phyloP scores from a whole-genome alignment of 257 asterid genomes.

The Solanum etuberosum region DNA sequence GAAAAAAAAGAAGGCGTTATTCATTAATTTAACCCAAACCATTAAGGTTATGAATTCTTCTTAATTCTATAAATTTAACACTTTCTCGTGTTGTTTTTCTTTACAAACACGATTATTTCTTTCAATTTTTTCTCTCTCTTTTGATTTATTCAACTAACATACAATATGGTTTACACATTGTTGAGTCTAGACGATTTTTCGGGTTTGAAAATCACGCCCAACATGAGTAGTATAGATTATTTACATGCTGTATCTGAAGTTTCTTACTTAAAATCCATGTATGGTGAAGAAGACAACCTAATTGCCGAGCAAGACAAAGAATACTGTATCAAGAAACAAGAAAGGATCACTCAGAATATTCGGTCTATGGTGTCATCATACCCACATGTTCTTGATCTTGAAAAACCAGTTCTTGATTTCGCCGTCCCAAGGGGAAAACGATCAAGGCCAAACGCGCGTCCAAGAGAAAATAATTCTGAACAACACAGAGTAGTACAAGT shows the following conservation, averaged over 20 bases:
- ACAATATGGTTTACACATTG: background rate
- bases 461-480: background rate
- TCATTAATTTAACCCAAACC: background rate
- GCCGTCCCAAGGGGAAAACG: background rate
- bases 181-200: background rate
- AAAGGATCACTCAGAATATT: background rate
- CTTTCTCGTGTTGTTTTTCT: background rate
- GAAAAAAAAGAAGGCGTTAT: too few relatives aligned
- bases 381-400: background rate
- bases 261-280: background rate
- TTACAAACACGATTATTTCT: background rate
- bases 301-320: background rate
- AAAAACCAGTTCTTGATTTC: background rate
- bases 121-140: background rate
- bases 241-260: background rate
- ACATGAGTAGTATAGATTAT: background rate
- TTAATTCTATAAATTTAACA: background rate
- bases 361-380: background rate
- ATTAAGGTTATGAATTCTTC: background rate
- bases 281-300: background rate
- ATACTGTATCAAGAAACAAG: background rate
- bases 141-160: background rate
- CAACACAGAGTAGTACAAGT: background rate
- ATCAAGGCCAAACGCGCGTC: background rate
- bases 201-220: background rate